Base-by-base conservation (phyloP, 2,329 filamentous ascomycete genomes). In the Teratosphaeria gauchensis region DNA sequence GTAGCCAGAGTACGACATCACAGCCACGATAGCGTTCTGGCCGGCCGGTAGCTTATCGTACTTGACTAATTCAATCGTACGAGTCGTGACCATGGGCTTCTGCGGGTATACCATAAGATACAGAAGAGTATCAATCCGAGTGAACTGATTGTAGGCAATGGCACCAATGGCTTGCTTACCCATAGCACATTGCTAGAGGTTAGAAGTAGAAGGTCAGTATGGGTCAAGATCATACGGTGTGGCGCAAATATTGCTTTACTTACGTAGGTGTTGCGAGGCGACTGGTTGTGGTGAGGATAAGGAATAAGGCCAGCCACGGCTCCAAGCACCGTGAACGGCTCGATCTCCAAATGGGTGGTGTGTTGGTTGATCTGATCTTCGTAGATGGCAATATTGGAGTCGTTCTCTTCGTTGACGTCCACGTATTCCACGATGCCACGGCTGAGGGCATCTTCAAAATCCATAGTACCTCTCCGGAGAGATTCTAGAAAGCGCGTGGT, bases 121-220 rank as follows among this genome's bases (percentile, higher is more conserved):
- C 6, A 99, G 83, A 16, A 99, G 80, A 0, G 92, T 97, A 70
- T 99, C 94, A 72, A 99, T 96, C 58, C 94, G 87, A 68, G 92
- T 89, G 76, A 96, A 96, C 73, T 99, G 94, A 71, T 99, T 99
- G 71, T 96, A 95, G 16, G 92, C 94, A 71, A 99, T 97, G 35
- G 92, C 92, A 35, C 94, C 94, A 72, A 99, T 97, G 46, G 94
- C 94, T 88, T 99, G 94, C 77, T 99, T 99, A 83, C 94, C 94
- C 94, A 99, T 99, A 76, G 94, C 94, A 77, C 92, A 96, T 80
- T 97, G 59, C 35, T 42, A 16, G 11, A 42, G 5, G 35, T 42
- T 4, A 16, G 5, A 16, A 11, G 12, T 12, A 16, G 11, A 42
- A 42, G 14, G 35, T 42, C 35, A 42, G 35, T 42, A 42, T 42